Conservation (phyloP, 768 basidiomycete species). For the Heimioporus sp. region DNA sequence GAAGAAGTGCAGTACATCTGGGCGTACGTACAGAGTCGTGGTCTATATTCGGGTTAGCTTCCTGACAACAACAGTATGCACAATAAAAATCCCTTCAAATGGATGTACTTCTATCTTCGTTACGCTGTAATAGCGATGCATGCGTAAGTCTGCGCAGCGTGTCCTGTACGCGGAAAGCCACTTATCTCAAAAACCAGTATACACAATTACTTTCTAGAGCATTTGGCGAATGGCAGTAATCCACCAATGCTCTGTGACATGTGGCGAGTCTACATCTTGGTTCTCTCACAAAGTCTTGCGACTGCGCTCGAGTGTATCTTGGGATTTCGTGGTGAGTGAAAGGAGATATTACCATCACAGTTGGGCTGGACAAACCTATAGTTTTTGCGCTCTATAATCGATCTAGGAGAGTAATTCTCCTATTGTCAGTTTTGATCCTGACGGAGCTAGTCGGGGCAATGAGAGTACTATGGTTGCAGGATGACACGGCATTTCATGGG, state of each 20-base stretch:
- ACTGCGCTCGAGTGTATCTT: conserved; percentile 16
- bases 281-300: conserved; percentile 5
- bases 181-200: conserved; percentile 1
- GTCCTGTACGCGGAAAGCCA: neutral
- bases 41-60: neutral
- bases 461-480: neutral
- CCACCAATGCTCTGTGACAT: conserved; percentile 1
- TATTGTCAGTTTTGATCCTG: conserved; percentile 5
- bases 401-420: conserved; percentile 9
- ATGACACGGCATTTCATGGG: neutral
- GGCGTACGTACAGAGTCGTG: conserved; percentile 13
- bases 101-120: conserved; percentile 30
- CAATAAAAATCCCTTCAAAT: conserved; percentile 23
- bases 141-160: conserved; percentile 12
- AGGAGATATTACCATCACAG: neutral
- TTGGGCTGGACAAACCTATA: neutral
- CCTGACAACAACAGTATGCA: conserved; percentile 18
- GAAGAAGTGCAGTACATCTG: conserved; percentile 21
- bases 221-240: conserved; percentile 11
- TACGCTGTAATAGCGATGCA: conserved; percentile 20
- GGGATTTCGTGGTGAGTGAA: conserved; percentile 14
- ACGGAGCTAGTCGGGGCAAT: neutral
- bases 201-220: conserved; percentile 12
- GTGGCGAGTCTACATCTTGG: conserved; percentile 9
- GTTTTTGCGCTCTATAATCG: conserved; percentile 21